Conservation (phyloP, 1,284 basidiomycete genomes). For the Earliella scabrosa region DNA sequence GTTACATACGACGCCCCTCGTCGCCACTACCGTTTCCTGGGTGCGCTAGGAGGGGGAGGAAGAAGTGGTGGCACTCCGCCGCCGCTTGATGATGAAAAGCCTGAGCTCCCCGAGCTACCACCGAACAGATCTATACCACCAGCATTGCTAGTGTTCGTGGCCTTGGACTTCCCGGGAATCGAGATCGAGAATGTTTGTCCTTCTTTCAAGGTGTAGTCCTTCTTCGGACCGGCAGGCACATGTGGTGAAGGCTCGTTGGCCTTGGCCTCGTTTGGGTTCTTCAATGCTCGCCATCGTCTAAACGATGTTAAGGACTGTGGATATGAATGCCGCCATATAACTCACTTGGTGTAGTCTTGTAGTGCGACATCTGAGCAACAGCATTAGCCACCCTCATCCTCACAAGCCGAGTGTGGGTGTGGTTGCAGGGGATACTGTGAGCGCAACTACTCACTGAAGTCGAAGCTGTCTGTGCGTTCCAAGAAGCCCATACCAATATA, state of each 20-base stretch:
- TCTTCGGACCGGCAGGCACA: slow-evolving; percentile 80
- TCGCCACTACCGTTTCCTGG: slow-evolving; percentile 36
- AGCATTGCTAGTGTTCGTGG: slow-evolving; percentile 9
- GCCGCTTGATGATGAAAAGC: slow-evolving; percentile 26
- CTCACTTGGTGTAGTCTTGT: slow-evolving; percentile 93
- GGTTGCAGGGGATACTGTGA: too few relatives aligned
- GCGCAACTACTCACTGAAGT: slow-evolving; percentile 78
- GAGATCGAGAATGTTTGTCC: slow-evolving; percentile 95
- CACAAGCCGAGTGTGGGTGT: too few relatives aligned
- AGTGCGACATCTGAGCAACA: slow-evolving; percentile 80
- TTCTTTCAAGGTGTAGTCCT: slow-evolving; percentile 95
- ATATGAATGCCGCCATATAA: background rate
- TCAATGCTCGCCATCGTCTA: slow-evolving; percentile 65
- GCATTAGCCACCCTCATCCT: background rate
- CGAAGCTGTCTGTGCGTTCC: slow-evolving; percentile 91
- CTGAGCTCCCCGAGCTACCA: slow-evolving; percentile 25
- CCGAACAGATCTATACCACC: slow-evolving; percentile 29
- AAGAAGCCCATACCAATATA: slow-evolving; percentile 95
- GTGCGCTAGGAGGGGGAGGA: slow-evolving; percentile 72
- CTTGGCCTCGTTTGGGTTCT: slow-evolving; percentile 56
- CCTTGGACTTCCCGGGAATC: slow-evolving; percentile 70
- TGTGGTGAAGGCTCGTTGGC: slow-evolving; percentile 54
- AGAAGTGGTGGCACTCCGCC: slow-evolving; percentile 55
- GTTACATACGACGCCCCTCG: too few relatives aligned
- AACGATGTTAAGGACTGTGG: background rate